phyloP scores from a whole-genome alignment of 257 asterid genomes.

The Penstemon barbatus region DNA sequence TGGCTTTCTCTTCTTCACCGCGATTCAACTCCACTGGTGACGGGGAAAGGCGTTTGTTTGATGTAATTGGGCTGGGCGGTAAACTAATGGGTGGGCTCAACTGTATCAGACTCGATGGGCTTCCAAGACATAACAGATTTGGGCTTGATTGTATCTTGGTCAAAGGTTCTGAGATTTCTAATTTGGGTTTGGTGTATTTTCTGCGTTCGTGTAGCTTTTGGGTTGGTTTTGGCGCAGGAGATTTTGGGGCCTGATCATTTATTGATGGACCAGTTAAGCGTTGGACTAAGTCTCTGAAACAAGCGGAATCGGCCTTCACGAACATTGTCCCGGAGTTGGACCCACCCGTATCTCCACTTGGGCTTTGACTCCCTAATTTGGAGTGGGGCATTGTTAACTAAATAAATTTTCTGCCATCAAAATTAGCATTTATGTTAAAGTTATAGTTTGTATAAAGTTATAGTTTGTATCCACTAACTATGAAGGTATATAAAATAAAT shows the following conservation, averaged over 20 bases:
- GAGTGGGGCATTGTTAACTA: background rate
- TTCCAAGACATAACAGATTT: background rate
- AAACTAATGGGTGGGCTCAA: constrained; percentile 16
- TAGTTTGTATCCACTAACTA: no score
- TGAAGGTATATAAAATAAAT: no score
- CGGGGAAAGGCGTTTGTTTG: constrained; percentile 32
- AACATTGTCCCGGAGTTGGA: constrained; percentile 29
- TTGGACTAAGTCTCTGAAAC: constrained; percentile 44
- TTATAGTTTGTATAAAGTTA: no score
- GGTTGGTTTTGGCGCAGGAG: constrained; percentile 32
- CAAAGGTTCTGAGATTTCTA: constrained; percentile 26
- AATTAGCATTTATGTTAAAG: no score
- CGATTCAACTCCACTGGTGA: constrained; percentile 20
- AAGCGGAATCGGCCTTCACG: constrained; percentile 37
- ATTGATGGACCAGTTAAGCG: constrained; percentile 40
- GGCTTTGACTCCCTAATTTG: constrained; percentile 20
- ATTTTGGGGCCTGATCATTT: constrained; percentile 4
- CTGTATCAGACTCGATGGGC: constrained; percentile 24
- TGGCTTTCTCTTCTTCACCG: constrained; percentile 37
- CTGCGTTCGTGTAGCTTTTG: constrained; percentile 39
- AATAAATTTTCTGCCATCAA: no score
- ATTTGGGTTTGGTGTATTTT: constrained; percentile 29
- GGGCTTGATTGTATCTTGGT: constrained; percentile 18
- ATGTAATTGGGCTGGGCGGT: background rate
- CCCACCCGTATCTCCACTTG: background rate